Base-by-base conservation (phyloP, 1,284 basidiomycete species). In the Sanghuangporus weigelae region DNA sequence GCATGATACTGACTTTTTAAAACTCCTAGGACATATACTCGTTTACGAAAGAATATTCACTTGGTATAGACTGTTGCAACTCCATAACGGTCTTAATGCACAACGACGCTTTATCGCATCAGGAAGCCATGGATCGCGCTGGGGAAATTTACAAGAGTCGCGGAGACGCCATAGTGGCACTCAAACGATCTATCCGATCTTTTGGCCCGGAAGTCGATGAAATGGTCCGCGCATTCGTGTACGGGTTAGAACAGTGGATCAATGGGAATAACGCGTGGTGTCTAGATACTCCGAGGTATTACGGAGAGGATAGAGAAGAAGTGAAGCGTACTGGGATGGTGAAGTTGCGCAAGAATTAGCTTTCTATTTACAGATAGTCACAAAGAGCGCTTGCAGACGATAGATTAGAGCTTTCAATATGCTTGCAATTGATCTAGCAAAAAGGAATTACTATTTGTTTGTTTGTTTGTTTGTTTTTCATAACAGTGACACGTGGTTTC, bases 31-130 rank as follows among this genome's bases (percentile, higher is more conserved):
- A 79, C 65, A 68, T 79, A 14, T 79, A 79, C 68, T 79, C 78
- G 8, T 80, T 78, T 67, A 74, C 76, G 63, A 75, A 75, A 79
- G 82, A 82, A 67, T 86, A 87, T 70, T 79, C 84, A 48, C 85
- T 84, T 71, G 87, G 86, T n/a, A 82, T 83, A 62, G 79, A 76
- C 12, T 81, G 81, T 55, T 86, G 59, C 50, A 89, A 89, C 69
- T 77, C 87, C 67, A 77, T 89, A 48, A 85, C 85, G 2, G 84
- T 89, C 39, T 78, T 87, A 55, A 86, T 87, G 84, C 75, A 81
- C 64, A 78, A 81, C 57, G 78, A 79, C 59, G 69, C 73, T 26
- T 71, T 82, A 60, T 74, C 77, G 62, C 73, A 87, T 23, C 87
- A 89, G 72, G 77, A 78, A 19, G 82, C 86, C 3, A 77, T 81